Conservation (phyloP, 768 basidiomycete species). For the Arthromyces matolae region DNA sequence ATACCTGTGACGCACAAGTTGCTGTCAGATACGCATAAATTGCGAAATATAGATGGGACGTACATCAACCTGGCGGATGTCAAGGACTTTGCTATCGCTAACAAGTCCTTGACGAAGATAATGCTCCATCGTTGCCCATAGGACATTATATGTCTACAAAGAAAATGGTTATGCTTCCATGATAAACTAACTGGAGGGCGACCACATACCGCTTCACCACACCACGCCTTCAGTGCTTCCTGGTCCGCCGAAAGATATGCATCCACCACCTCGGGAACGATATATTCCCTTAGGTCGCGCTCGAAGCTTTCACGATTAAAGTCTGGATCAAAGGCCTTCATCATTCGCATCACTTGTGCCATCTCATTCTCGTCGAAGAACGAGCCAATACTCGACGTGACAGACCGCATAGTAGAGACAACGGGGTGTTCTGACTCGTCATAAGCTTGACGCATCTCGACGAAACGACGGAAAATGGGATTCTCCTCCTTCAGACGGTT, state of each 20-base stretch:
- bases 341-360: conserved; percentile 86
- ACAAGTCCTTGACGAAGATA: conserved; percentile 88
- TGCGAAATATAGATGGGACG: conserved; percentile 21
- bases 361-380: conserved; percentile 98
- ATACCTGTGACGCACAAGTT: conserved; percentile 47
- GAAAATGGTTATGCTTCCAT: neutral
- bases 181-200: conserved; percentile 1
- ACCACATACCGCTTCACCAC: conserved; percentile 83
- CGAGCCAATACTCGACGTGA: conserved; percentile 81
- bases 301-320: conserved; percentile 88
- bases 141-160: conserved; percentile 88
- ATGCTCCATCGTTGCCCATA: conserved; percentile 97
- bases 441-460: conserved; percentile 62
- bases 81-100: conserved; percentile 90
- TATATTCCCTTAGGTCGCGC: conserved; percentile 91
- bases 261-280: conserved; percentile 96
- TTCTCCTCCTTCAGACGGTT: conserved; percentile 75
- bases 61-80: conserved; percentile 97
- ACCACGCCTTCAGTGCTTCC: conserved; percentile 85
- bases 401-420: conserved; percentile 72
- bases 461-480: conserved; percentile 62
- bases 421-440: conserved; percentile 94
- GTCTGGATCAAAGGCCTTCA: conserved; percentile 83
- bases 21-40: neutral
- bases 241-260: conserved; percentile 90